Evolutionary conservation across 2,329 filamentous ascomycete species (phyloP).

Genomic region (Ceratocystis variospora): DNA sequence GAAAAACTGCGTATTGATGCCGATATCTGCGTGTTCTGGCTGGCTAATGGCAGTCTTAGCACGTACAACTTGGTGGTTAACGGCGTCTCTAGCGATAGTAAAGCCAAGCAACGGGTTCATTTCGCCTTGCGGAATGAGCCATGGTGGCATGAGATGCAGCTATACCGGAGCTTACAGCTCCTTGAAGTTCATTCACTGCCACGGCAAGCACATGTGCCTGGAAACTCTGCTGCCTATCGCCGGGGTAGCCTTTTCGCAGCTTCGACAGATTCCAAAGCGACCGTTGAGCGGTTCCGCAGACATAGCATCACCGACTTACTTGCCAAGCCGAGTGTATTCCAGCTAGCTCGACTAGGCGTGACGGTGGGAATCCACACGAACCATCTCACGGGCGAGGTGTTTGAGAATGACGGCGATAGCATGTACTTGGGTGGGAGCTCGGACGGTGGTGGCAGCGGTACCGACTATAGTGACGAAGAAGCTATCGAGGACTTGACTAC

Average conservation of each 20-base stretch:
- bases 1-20: slow-evolving; percentile 74
- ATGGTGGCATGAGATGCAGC: slow-evolving; percentile 71
- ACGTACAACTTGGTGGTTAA: slow-evolving; percentile 71
- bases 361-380: slow-evolving; percentile 65
- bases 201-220: background rate
- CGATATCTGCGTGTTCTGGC: slow-evolving; percentile 65
- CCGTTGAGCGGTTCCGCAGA: slow-evolving; percentile 11
- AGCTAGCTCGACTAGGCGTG: slow-evolving; percentile 44
- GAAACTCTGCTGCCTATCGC: background rate
- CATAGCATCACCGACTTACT: slow-evolving; percentile 33
- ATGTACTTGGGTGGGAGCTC: background rate
- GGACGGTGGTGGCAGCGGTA: no score
- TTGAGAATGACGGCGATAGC: slow-evolving; percentile 27
- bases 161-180: slow-evolving; percentile 32
- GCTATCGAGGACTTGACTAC: slow-evolving; percentile 21
- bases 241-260: background rate
- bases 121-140: slow-evolving; percentile 54
- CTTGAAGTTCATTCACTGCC: slow-evolving; percentile 24
- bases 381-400: slow-evolving; percentile 48
- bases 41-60: slow-evolving; percentile 57
- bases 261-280: background rate
- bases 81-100: slow-evolving; percentile 41
- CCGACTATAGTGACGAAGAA: slow-evolving; percentile 23
- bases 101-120: slow-evolving; percentile 45
- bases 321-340: slow-evolving; percentile 41